Percentiles rank a stretch among this genome's conserved stretches.
These are phyloP conservation scores for Tilletia caries DNA, from an alignment of 1,284 basidiomycete species.

Conservation along the genomic window DNA sequence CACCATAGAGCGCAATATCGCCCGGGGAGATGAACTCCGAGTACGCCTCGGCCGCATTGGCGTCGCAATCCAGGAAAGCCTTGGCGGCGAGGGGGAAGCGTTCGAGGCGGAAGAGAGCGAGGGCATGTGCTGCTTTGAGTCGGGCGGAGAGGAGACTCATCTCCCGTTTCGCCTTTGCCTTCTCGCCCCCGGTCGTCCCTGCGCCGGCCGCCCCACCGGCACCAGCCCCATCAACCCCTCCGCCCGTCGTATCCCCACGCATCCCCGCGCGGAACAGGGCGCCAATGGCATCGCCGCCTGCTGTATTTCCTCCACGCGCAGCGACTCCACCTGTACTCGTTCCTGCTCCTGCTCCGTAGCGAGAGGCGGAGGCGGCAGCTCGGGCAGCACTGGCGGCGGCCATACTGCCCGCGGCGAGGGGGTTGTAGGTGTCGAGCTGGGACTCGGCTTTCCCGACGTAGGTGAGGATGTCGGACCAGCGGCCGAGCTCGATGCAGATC, in stretches of 20 bases:
- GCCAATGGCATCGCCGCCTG: constrained; percentile 45
- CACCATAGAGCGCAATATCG: constrained; percentile 79
- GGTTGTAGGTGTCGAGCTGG: constrained; percentile 67
- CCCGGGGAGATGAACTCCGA: constrained; percentile 71
- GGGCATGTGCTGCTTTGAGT: constrained; percentile 71
- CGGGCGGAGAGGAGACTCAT: constrained; percentile 63
- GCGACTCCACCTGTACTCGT: constrained; percentile 25
- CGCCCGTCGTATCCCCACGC: neutral
- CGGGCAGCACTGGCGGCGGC: constrained; percentile 20
- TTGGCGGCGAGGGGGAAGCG: constrained; percentile 73
- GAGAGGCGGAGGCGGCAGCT: constrained; percentile 19
- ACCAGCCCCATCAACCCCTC: neutral
- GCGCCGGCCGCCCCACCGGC: constrained; percentile 15
- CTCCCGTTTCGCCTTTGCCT: constrained; percentile 24
- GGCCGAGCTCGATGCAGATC: constrained; percentile 65
- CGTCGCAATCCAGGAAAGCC: constrained; percentile 69
- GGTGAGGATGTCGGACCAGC: constrained; percentile 75
- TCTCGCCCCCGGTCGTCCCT: constrained; percentile 1
- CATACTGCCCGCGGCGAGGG: constrained; percentile 27
- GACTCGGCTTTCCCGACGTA: constrained; percentile 88
- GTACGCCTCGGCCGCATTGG: constrained; percentile 68
- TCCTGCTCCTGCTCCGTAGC: constrained; percentile 16
- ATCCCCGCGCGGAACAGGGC: constrained; percentile 48
- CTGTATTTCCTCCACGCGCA: constrained; percentile 29
- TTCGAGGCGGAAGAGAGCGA: constrained; percentile 68